Evolutionary conservation across 129 eudicot species (phyloP).

Genomic region (Flaveria sonorensis): DNA sequence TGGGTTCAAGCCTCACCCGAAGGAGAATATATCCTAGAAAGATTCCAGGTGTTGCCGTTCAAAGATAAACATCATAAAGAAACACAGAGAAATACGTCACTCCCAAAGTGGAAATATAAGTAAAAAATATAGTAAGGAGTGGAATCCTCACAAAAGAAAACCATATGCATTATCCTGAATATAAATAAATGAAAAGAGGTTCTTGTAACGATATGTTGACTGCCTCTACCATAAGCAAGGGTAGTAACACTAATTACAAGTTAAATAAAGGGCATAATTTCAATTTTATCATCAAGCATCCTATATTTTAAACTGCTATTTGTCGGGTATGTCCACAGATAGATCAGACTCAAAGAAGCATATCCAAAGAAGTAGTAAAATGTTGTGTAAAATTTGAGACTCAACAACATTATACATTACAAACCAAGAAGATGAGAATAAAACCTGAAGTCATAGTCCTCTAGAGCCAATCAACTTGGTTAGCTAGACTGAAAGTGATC

Average conservation of each 20-base stretch:
- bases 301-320: not conserved
- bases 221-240: not conserved
- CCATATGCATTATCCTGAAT: not conserved
- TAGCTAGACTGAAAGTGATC: no score
- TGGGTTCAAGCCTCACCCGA: no score
- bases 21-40: no score
- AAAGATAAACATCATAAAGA: not conserved
- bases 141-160: not conserved
- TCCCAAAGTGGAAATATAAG: not conserved
- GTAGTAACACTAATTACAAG: not conserved
- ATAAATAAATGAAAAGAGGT: not conserved
- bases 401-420: not conserved
- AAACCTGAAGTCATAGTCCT: not conserved
- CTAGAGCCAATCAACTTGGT: no score
- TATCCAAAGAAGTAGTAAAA: not conserved
- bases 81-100: not conserved
- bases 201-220: not conserved
- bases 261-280: not conserved
- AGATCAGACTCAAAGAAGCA: not conserved
- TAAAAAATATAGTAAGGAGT: not conserved
- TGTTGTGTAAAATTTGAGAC: not conserved
- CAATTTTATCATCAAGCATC: constrained; percentile 7
- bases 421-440: not conserved
- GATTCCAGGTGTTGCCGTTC: no score
- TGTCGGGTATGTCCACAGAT: not conserved